These are phyloP conservation scores for Talaromyces adpressus DNA, from an alignment of 495 filamentous ascomycete species.

Conservation along the genomic window DNA sequence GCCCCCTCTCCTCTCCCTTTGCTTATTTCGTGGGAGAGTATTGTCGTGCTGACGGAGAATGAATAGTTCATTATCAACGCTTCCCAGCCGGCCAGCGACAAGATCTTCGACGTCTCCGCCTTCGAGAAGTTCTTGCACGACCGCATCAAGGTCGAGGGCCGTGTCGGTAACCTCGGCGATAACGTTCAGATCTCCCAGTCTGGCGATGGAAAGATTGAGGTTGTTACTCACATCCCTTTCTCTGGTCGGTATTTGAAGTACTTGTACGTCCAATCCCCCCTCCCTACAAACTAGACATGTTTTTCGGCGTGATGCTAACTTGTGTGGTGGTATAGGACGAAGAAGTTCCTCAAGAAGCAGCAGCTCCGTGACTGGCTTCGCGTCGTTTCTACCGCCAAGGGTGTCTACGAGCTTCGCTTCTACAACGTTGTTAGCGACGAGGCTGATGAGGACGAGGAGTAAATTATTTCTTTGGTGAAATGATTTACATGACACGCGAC, in stretches of 20 bases:
- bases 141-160: slow-evolving; percentile 98
- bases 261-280: slow-evolving; percentile 56
- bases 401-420: slow-evolving; percentile 98
- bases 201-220: slow-evolving; percentile 95
- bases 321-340: slow-evolving; percentile 58
- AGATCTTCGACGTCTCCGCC: slow-evolving; percentile 98
- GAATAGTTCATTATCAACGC: slow-evolving; percentile 95
- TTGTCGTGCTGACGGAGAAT: neutral
- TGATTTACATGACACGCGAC: neutral
- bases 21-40: neutral
- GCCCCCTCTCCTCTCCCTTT: neutral
- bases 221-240: slow-evolving; percentile 94
- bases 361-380: slow-evolving; percentile 99
- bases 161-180: slow-evolving; percentile 96
- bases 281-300: neutral
- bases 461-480: slow-evolving; percentile 31
- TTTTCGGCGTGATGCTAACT: neutral
- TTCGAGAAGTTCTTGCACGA: slow-evolving; percentile 99
- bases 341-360: slow-evolving; percentile 99
- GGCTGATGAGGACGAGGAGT: slow-evolving; percentile 95
- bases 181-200: slow-evolving; percentile 80
- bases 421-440: slow-evolving; percentile 99
- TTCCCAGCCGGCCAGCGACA: slow-evolving; percentile 93
- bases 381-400: slow-evolving; percentile 92
- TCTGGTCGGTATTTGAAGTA: slow-evolving; percentile 99